Base-by-base conservation (phyloP, 2,329 filamentous ascomycete genomes). In the Calonectria hongkongensis region DNA sequence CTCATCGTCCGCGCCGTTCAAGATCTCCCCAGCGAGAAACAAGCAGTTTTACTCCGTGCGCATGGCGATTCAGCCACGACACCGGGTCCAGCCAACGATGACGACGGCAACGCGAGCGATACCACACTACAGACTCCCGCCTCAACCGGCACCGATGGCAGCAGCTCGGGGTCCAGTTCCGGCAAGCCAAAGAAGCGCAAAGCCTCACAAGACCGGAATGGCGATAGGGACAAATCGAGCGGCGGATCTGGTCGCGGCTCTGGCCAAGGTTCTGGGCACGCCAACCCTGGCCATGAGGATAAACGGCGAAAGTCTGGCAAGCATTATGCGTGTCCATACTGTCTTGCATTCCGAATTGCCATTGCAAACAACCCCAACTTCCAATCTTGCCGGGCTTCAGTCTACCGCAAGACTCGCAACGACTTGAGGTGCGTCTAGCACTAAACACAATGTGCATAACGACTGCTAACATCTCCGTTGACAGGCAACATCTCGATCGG, bases 311-410 rank as follows among this genome's bases (percentile, higher is more conserved):
- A 66, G 30, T 25, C 25, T 10, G 47, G 48, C 41, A 66, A 54
- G n/a, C 21, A 21, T 28, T 66, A 51, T 8, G 33, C 33, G 16
- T 66, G 63, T 15, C 63, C 63, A 15, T 66, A 66, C 33, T 66
- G 47, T 33, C 47, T 54, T n/a, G 63, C 63, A 15, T 66, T 60
- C 30, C 33, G 21, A 10, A 25, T 25, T 16, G 30, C 30, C 13
- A 39, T 60, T 12, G 33, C 30, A 10, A 41, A 8, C 12, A 51
- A 36, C 30, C 45, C 30, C 18, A 45, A 10, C 36, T 66, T 21
- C 28, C 13, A 18, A 30, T 25, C 30, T 10, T 66, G 45, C 8
- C 47, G 12, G 10, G 6, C 9, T 18, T 41, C 47, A 43, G 47
- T 15, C 25, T 39, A 18, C 21, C 45, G 30, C 21, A 30, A 15